Conservation (phyloP, 768 basidiomycete species). For the Ramaria rubella region DNA sequence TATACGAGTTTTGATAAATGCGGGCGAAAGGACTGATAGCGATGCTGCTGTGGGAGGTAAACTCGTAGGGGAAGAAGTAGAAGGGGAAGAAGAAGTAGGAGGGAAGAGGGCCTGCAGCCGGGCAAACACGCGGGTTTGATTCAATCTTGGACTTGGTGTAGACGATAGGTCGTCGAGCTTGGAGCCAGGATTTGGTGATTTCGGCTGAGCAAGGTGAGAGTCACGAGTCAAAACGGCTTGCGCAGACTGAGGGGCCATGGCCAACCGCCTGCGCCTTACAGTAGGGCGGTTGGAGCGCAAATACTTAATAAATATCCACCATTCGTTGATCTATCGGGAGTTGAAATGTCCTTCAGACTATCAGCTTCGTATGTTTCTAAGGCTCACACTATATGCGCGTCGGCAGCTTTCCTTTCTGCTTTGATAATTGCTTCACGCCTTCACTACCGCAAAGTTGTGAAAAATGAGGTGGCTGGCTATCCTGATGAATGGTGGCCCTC, state of each 20-base stretch:
- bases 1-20: conserved; percentile 58
- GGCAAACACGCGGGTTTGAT: conserved; percentile 34
- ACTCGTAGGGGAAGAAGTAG: neutral
- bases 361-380: conserved; percentile 6
- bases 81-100: conserved; percentile 22
- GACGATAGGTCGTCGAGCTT: neutral
- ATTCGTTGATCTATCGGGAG: neutral
- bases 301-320: neutral
- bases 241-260: neutral
- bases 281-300: neutral
- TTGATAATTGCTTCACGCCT: conserved; percentile 27
- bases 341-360: neutral
- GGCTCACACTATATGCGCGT: conserved; percentile 6
- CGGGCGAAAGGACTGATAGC: conserved; percentile 27
- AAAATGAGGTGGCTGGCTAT: conserved; percentile 75
- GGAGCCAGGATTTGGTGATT: neutral
- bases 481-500: conserved; percentile 91
- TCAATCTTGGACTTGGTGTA: neutral
- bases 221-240: neutral
- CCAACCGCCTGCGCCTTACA: neutral
- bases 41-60: conserved; percentile 16
- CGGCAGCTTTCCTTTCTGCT: conserved; percentile 6
- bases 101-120: conserved; percentile 50
- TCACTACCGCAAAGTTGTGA: conserved; percentile 82
- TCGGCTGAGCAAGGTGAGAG: conserved; percentile 4